A percentile compares a stretch with the other conserved stretches of the same genome.
Evolutionary conservation across 2,329 filamentous ascomycete species (phyloP).

Genomic region (Clarireedia sp.): DNA sequence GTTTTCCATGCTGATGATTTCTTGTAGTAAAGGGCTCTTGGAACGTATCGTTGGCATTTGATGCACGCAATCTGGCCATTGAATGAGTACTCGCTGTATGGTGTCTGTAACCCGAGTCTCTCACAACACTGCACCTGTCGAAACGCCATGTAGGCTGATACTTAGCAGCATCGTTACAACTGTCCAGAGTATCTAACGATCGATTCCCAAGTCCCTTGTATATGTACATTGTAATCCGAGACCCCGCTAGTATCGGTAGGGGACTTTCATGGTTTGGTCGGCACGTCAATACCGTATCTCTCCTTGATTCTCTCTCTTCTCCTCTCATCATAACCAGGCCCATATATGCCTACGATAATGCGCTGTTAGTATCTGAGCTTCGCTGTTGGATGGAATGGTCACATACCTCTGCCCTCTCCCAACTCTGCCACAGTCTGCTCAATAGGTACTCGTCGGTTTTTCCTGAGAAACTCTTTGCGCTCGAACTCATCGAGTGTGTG

Average conservation of each 20-base stretch:
- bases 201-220: conserved; percentile 1
- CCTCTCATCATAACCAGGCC: conserved; percentile 59
- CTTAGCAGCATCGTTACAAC: too few relatives aligned
- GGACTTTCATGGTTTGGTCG: conserved; percentile 23
- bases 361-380: conserved; percentile 9
- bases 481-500: conserved; percentile 53
- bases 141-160: too few relatives aligned
- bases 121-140: too few relatives aligned
- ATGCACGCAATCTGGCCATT: too few relatives aligned
- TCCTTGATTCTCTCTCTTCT: conserved; percentile 59
- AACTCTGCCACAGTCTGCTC: conserved; percentile 59
- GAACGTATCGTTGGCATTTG: too few relatives aligned
- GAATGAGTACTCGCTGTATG: too few relatives aligned
- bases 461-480: conserved; percentile 53
- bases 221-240: conserved; percentile 9
- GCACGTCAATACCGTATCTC: conserved; percentile 61
- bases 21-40: too few relatives aligned
- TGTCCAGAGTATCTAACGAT: neutral
- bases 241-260: conserved; percentile 6
- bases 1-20: too few relatives aligned
- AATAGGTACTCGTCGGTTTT: conserved; percentile 52
- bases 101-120: too few relatives aligned
- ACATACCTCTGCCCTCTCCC: conserved; percentile 63
- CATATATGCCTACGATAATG: conserved; percentile 51
- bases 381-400: neutral